Percentiles rank a stretch among this genome's conserved stretches.
Conservation (phyloP, 2,329 filamentous ascomycete species). For the Elsinoe fawcettii region DNA sequence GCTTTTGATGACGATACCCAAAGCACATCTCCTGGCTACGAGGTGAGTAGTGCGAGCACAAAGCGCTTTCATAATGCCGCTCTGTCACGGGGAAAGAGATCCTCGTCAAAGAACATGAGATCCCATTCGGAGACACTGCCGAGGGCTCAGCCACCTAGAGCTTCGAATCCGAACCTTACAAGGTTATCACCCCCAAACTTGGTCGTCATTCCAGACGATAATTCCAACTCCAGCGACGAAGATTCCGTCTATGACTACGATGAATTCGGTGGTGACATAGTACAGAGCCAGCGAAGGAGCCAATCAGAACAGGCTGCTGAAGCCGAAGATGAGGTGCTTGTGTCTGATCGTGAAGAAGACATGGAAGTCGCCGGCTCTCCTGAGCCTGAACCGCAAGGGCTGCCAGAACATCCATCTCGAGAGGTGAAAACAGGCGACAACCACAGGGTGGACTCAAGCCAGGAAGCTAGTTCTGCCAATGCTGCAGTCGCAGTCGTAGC, state of each 20-base stretch:
- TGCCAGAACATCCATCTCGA: neutral
- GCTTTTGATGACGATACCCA: constrained; percentile 13
- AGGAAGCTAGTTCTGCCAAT: neutral
- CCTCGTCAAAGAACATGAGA: neutral
- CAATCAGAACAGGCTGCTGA: constrained; percentile 18
- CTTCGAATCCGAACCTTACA: constrained; percentile 19
- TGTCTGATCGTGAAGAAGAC: constrained; percentile 16
- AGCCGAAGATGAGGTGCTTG: constrained; percentile 19
- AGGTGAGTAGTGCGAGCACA: neutral
- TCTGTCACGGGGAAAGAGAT: neutral
- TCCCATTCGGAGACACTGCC: neutral
- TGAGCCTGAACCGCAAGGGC: neutral
- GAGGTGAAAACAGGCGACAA: neutral
- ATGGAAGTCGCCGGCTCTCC: constrained; percentile 13
- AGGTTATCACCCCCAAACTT: constrained; percentile 16
- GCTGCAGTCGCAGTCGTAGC: constrained; percentile 25
- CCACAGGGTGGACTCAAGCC: neutral
- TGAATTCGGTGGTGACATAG: constrained; percentile 28
- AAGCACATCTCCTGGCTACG: neutral
- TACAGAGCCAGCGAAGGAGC: constrained; percentile 25
- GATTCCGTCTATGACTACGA: constrained; percentile 31
- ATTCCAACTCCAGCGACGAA: constrained; percentile 15
- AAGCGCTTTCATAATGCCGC: neutral
- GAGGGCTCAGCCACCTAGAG: constrained; percentile 17
- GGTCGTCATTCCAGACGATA: constrained; percentile 19